phyloP scores from a whole-genome alignment of 2,329 filamentous ascomycete species.

The Claviceps humidiphila region DNA sequence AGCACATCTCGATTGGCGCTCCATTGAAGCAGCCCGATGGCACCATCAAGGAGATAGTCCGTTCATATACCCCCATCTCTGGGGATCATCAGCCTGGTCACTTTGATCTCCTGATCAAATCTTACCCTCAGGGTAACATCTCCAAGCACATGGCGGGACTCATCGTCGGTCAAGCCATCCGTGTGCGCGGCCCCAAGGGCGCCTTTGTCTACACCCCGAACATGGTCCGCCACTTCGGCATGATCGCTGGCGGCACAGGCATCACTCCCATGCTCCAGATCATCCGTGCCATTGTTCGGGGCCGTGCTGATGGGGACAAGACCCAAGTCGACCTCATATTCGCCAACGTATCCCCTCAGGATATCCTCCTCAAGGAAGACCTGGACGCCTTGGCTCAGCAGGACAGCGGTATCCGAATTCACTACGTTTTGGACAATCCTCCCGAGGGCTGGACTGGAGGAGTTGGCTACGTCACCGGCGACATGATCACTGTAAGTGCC shows the following conservation, averaged over 20 bases:
- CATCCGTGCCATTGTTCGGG: constrained; percentile 76
- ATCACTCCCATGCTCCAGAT: constrained; percentile 99
- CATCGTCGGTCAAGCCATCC: constrained; percentile 73
- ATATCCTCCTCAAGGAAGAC: constrained; percentile 88
- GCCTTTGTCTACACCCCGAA: constrained; percentile 96
- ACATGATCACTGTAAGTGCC: constrained; percentile 72
- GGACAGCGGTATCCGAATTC: constrained; percentile 70
- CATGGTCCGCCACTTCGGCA: constrained; percentile 91
- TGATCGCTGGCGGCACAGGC: constrained; percentile 94
- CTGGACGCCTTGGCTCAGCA: constrained; percentile 65
- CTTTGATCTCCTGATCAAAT: constrained; percentile 96
- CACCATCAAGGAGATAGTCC: constrained; percentile 67
- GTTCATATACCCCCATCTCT: constrained; percentile 85
- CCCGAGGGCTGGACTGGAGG: constrained; percentile 84
- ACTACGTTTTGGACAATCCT: constrained; percentile 95
- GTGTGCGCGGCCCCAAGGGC: constrained; percentile 87
- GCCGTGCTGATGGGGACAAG: constrained; percentile 63
- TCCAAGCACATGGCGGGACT: constrained; percentile 81
- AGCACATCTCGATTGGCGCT: constrained; percentile 94
- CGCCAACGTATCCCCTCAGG: constrained; percentile 85
- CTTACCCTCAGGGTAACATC: constrained; percentile 95
- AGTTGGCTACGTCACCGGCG: constrained; percentile 85
- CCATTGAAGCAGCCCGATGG: constrained; percentile 55
- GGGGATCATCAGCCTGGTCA: constrained; percentile 80
- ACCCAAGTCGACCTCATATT: constrained; percentile 93